Base-by-base conservation (phyloP, 139 green algal species). In the Tetraselmis chui region DNA sequence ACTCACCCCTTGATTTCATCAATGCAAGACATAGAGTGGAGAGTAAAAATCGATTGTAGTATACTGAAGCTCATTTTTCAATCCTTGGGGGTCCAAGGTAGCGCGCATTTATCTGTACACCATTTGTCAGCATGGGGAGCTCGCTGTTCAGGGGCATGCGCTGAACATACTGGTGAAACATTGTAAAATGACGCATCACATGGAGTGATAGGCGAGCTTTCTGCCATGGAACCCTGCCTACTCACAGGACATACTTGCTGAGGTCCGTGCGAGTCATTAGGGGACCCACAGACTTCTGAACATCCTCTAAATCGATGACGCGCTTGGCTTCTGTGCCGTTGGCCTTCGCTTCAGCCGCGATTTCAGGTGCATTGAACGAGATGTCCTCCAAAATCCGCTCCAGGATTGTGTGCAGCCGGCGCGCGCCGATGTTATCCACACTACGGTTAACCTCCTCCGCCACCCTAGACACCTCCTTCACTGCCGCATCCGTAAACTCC, bases 371-470 rank as follows among this genome's bases (percentile, higher is more conserved):
- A 5, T 91, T 80, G 82, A 98, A 99, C 75, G 84, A 93, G 30
- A 98, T 92, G 30, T 98, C 93, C 81, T 98, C 95, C 59, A 99
- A 75, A 28, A 99, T 93, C 2, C 93, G 86, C 85, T 99, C 96
- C 59, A 99, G 83, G 0, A 99, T 89, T 18, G 95, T 98, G 88
- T 98, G 93, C 84, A 98, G 87, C 76, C 96, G 89, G 29, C 95
- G 86, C 1, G 95, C 95, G 23, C 95, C 95, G 59, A 98, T 98
- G 92, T 98, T 98, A 84, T 98, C 94, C 59, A 98, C 82, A 27
- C 79, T 86, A 2, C 83, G 85, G 86, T 97, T 95, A 25, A 97
- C 90, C 86, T 96, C 91, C 79, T 94, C 92, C 5, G 96, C 93
- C 32, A 98, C 87, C 1, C 87, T 83, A 1, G 93, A 89, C 29